These are phyloP conservation scores for Fraxinus baroniana DNA, from an alignment of 305 asterid genomes.

Conservation along the genomic window DNA sequence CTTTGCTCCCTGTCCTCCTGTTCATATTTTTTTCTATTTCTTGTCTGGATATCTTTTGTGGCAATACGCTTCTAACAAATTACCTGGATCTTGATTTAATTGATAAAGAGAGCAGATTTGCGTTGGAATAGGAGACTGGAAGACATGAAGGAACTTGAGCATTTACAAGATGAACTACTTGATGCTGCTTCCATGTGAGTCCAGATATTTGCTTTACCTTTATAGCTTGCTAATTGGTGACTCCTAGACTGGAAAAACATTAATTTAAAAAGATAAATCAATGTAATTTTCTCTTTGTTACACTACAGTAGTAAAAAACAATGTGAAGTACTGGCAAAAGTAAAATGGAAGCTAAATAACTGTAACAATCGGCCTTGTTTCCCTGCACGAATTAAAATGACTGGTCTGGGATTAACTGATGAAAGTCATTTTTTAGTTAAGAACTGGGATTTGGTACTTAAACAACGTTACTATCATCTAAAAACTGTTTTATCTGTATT, in stretches of 20 bases:
- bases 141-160: slow-evolving; percentile 80
- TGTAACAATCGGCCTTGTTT: not conserved
- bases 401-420: not conserved
- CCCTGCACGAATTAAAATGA: not conserved
- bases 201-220: slow-evolving; percentile 12
- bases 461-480: not conserved
- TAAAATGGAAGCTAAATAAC: not conserved
- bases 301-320: not conserved
- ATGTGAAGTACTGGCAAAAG: not conserved
- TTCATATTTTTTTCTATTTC: not conserved
- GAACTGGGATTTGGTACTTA: slow-evolving; percentile 1
- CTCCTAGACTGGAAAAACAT: not conserved
- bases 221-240: slow-evolving; percentile 5
- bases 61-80: not conserved
- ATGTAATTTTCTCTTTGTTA: not conserved
- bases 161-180: slow-evolving; percentile 77
- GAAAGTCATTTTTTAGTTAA: not conserved
- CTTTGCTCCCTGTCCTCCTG: not conserved
- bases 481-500: slow-evolving; percentile 9
- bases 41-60: not conserved
- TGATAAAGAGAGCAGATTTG: slow-evolving; percentile 80
- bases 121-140: slow-evolving; percentile 88
- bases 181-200: slow-evolving; percentile 82
- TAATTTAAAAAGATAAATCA: not conserved
- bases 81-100: slow-evolving; percentile 10